Evolutionary conservation across 129 eudicot species (phyloP).

Genomic region (Centaurea solstitialis): DNA sequence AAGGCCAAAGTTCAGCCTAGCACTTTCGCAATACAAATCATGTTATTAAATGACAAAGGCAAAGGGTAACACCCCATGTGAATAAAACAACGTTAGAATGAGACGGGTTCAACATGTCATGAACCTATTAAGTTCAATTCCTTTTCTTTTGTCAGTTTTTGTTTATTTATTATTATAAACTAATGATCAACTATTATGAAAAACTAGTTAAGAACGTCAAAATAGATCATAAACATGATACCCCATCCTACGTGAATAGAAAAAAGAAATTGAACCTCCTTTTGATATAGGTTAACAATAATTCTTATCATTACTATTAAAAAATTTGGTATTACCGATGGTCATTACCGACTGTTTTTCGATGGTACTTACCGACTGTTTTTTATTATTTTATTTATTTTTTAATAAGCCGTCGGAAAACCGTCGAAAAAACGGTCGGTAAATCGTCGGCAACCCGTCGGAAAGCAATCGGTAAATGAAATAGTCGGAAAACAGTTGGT

Average conservation of each 20-base stretch:
- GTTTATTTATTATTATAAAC: background rate
- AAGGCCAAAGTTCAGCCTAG: background rate
- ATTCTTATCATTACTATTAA: no score
- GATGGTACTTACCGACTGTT: no score
- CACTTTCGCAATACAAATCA: background rate
- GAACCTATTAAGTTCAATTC: background rate
- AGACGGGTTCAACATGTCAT: background rate
- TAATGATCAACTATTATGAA: background rate
- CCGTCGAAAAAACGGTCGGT: no score
- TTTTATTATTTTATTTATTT: no score
- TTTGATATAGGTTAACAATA: background rate
- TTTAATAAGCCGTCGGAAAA: no score
- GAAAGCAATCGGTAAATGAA: no score
- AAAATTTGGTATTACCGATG: no score
- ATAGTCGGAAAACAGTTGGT: no score
- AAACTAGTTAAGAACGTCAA: background rate
- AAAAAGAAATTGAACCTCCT: background rate
- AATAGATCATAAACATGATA: background rate
- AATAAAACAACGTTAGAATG: background rate
- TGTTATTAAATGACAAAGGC: background rate
- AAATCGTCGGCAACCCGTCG: no score
- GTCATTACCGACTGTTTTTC: no score
- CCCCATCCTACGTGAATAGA: background rate
- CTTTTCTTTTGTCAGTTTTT: background rate
- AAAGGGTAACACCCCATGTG: conserved; percentile 1